Evolutionary conservation across 768 basidiomycete species (phyloP).

Genomic region (Boletus sp.): DNA sequence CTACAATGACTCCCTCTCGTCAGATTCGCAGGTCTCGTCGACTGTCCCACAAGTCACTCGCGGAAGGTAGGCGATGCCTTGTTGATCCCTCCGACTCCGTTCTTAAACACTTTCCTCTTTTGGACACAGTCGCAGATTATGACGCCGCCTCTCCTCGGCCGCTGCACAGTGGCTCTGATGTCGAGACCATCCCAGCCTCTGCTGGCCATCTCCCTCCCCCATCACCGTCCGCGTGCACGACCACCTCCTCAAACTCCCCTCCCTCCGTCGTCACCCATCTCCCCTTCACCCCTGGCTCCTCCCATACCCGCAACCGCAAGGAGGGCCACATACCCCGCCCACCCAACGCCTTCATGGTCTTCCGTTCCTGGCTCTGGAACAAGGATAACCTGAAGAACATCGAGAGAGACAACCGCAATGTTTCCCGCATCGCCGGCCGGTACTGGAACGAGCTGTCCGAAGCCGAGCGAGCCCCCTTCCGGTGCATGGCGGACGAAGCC

Average conservation of each 20-base stretch:
- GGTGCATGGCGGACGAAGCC: slow-evolving; percentile 43
- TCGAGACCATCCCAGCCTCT: slow-evolving; percentile 1
- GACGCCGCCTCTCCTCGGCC: slow-evolving; percentile 22
- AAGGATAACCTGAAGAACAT: slow-evolving; percentile 46
- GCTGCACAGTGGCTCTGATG: slow-evolving; percentile 19
- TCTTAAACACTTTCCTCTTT: slow-evolving; percentile 36
- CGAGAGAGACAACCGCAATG: slow-evolving; percentile 69
- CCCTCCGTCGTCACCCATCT: slow-evolving; percentile 24
- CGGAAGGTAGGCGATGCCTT: slow-evolving; percentile 27
- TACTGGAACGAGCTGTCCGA: slow-evolving; percentile 59
- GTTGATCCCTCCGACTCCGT: slow-evolving; percentile 22
- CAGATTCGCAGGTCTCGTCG: slow-evolving; percentile 43
- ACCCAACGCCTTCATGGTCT: slow-evolving; percentile 84
- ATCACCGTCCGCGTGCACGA: slow-evolving; percentile 18
- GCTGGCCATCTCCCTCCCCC: slow-evolving; percentile 9
- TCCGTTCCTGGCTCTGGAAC: slow-evolving; percentile 63
- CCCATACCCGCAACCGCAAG: slow-evolving; percentile 40
- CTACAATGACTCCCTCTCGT: slow-evolving; percentile 32
- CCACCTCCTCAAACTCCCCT: slow-evolving; percentile 14
- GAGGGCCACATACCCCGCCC: slow-evolving; percentile 67
- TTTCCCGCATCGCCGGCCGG: slow-evolving; percentile 66
- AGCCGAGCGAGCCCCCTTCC: slow-evolving; percentile 47
- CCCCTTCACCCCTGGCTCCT: slow-evolving; percentile 31
- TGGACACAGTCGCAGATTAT: slow-evolving; percentile 30
- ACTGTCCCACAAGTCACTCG: slow-evolving; percentile 39